phyloP scores from a whole-genome alignment of 441 rosid species.

The Gossypium schwendimanii region DNA sequence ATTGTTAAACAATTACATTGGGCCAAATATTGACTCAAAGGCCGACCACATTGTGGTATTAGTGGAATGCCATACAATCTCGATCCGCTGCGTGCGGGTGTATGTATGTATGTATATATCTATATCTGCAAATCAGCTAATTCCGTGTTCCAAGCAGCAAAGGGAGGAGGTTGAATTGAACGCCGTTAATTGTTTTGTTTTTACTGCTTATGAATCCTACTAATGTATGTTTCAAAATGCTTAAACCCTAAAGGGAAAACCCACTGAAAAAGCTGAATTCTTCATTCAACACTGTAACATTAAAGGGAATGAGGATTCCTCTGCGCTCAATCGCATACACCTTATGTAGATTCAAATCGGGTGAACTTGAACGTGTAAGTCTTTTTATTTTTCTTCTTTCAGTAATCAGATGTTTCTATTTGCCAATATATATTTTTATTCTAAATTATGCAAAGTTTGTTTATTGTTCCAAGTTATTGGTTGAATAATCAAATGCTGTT shows the following conservation, averaged over 20 bases:
- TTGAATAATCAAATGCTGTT: conserved; percentile 9
- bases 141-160: background rate
- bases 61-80: background rate
- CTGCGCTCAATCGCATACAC: conserved; percentile 28
- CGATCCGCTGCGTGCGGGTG: background rate
- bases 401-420: background rate
- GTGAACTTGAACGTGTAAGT: conserved; percentile 20
- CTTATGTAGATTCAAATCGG: conserved; percentile 23
- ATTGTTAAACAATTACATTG: background rate
- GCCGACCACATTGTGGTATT: background rate
- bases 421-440: background rate
- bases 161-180: background rate
- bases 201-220: background rate
- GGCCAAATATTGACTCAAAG: background rate
- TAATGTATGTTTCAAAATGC: conserved; percentile 7
- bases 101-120: background rate
- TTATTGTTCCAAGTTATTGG: background rate
- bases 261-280: background rate
- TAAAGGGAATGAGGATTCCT: conserved; percentile 22
- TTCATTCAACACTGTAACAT: background rate
- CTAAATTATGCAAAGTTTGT: background rate
- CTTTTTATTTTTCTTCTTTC: background rate
- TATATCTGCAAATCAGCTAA: background rate
- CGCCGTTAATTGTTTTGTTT: background rate
- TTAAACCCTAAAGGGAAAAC: conserved; percentile 9